Evolutionary conservation across 2,329 filamentous ascomycete species (phyloP), one percentile per base, ranked within the genome.

Genomic region (Trichophyton mentagrophytes): DNA sequence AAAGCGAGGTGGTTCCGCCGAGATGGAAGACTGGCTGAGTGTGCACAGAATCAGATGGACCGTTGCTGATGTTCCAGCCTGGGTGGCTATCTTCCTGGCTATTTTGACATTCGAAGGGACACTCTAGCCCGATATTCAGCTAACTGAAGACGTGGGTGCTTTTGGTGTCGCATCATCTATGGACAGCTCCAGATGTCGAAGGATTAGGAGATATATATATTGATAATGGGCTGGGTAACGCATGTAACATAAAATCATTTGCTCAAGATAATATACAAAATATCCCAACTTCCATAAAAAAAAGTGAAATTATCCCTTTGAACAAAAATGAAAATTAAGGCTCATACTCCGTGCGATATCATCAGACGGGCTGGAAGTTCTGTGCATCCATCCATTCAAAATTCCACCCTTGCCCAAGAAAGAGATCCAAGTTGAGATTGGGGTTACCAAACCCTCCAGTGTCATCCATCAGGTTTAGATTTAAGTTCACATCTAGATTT

Each of bases 361-460:
- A n/a, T 55, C n/a, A 55, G 27, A 55, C 51, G 1, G 51, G 27
- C 9, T 49, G 59, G 36, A 58, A 25, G n/a, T 58, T 33, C 30
- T 38, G 33, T 3, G 30, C 33, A 53, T 70, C 68, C 57, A 69
- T 69, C 73, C 73, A 75, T 62, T 74, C 71, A 60, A 72, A 58
- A 61, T 71, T 68, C 73, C 72, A 75, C 20, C 73, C 73, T 59
- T 74, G 71, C 61, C 74, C 73, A 30, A 75, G 65, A 58, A 72
- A 71, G 11, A 73, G 62, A 60, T 72, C 70, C 40, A 71, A 57
- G 59, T 64, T 66, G 9, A 66, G 62, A 58, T 66, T 67, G 6
- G 67, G 64, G 65, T 69, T 70, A 30, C n/a, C 55, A 44, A 57
- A 67, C 64, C 4, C 66, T 67, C 42, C 68, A 63, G 13, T 66